Percentiles rank a stretch among this genome's conserved stretches.
These are phyloP conservation scores for Fimicolochytrium jonesii DNA, from an alignment of 192 early-diverging fungal species.

Conservation along the genomic window DNA sequence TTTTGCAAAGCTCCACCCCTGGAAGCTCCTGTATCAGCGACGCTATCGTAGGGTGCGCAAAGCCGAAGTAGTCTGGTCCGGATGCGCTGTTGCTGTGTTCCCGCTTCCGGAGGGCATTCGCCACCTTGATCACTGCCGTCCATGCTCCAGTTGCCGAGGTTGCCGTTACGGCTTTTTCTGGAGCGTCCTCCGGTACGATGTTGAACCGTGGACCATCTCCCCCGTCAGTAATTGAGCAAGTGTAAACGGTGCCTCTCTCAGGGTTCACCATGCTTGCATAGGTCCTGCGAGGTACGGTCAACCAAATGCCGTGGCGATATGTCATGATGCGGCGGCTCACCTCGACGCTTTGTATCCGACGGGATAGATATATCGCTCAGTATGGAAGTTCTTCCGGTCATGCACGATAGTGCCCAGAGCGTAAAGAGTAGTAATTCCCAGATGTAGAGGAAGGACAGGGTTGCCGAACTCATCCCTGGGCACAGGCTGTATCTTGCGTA, in stretches of 20 bases:
- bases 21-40: conserved; percentile 88
- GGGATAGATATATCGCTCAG: conserved; percentile 88
- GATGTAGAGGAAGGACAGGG: conserved; percentile 69
- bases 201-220: conserved; percentile 76
- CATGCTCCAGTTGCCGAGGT: conserved; percentile 87
- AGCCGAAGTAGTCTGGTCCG: conserved; percentile 90
- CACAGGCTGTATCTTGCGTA: conserved; percentile 29
- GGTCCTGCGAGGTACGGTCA: too few species aligned
- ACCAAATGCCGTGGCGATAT: too few species aligned
- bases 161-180: conserved; percentile 64
- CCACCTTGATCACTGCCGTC: conserved; percentile 73
- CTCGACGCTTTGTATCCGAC: conserved; percentile 73
- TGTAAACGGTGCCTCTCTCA: conserved; percentile 51
- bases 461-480: conserved; percentile 57
- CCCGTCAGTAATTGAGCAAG: conserved; percentile 68
- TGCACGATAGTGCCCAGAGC: conserved; percentile 68
- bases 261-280: conserved; percentile 74
- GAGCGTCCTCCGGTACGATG: conserved; percentile 76
- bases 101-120: conserved; percentile 72
- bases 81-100: conserved; percentile 78
- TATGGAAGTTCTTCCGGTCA: conserved; percentile 77
- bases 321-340: too few species aligned
- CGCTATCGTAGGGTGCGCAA: conserved; percentile 78
- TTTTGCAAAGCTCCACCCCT: conserved; percentile 61
- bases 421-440: conserved; percentile 74